Percentiles rank a stretch among this genome's conserved stretches.
Conservation (phyloP, 208 protist genomes). For the Trypanosoma melophagium region DNA sequence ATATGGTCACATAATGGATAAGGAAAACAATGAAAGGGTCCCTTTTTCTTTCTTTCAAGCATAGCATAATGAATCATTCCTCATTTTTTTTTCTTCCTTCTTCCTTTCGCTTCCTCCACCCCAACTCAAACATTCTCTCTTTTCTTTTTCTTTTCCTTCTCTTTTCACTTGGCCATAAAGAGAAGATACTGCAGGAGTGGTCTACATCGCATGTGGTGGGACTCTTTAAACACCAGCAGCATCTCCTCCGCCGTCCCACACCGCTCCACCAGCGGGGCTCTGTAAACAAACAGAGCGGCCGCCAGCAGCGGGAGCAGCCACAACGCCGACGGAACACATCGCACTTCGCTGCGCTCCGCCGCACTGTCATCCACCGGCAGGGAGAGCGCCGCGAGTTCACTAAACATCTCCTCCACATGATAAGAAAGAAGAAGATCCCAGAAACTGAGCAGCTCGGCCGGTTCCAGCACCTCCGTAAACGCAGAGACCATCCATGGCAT, state of each 20-base stretch:
- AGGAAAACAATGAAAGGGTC: too few relatives aligned
- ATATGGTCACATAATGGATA: neutral
- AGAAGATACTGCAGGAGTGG: constrained; percentile 71
- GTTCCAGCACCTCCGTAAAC: constrained; percentile 75
- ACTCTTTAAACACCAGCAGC: constrained; percentile 57
- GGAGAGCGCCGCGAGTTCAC: constrained; percentile 44
- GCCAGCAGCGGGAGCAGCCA: constrained; percentile 81
- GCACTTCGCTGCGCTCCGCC: neutral
- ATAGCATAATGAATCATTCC: too few relatives aligned
- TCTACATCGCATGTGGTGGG: constrained; percentile 54
- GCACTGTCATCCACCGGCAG: constrained; percentile 7
- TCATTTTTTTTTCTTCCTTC: constrained; percentile 5
- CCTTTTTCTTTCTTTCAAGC: neutral
- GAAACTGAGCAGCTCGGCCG: constrained; percentile 67
- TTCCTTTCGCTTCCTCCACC: neutral
- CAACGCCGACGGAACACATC: constrained; percentile 48
- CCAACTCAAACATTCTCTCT: constrained; percentile 1
- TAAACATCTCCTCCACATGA: constrained; percentile 70
- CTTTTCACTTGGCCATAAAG: constrained; percentile 43
- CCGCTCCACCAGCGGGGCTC: constrained; percentile 70
- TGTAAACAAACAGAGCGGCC: constrained; percentile 75
- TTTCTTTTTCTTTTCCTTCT: constrained; percentile 5
- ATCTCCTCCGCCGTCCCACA: constrained; percentile 59
- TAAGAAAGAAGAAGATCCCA: constrained; percentile 85
- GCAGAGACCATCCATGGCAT: constrained; percentile 84